These are phyloP conservation scores for Polymyxa betae DNA, from an alignment of 208 protist species.

Conservation along the genomic window DNA sequence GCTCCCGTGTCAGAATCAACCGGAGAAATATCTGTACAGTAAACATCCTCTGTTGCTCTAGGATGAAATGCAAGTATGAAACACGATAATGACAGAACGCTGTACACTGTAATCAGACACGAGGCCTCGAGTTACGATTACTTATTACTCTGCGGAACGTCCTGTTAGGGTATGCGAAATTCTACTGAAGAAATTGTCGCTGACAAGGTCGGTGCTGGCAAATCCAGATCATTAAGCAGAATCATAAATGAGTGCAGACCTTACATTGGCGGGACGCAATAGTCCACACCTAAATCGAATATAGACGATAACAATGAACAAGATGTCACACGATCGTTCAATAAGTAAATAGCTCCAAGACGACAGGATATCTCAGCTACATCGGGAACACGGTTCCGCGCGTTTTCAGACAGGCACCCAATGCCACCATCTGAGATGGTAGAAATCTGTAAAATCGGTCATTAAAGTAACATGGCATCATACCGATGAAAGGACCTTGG, in stretches of 20 bases:
- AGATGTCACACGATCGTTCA: slow-evolving; percentile 13
- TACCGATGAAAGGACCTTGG: neutral
- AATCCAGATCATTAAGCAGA: neutral
- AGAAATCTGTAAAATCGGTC: neutral
- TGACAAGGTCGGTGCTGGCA: neutral
- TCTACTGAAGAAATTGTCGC: neutral
- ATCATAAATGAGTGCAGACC: neutral
- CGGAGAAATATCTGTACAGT: slow-evolving; percentile 33
- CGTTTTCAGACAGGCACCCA: neutral
- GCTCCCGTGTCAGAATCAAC: slow-evolving; percentile 6
- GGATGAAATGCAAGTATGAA: slow-evolving; percentile 42
- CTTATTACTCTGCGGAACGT: neutral
- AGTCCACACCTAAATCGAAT: neutral
- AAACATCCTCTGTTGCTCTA: neutral
- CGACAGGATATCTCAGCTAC: neutral
- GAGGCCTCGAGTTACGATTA: neutral
- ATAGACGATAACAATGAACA: neutral
- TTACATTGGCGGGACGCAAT: neutral
- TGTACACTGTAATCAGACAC: neutral
- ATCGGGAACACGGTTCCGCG: neutral
- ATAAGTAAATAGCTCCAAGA: neutral
- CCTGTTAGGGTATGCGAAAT: neutral
- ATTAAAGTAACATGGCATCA: neutral
- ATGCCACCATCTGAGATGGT: neutral
- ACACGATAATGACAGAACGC: neutral